These are phyloP conservation scores for Nemania sp. DNA, from an alignment of 2,329 filamentous ascomycete genomes.

Conservation along the genomic window DNA sequence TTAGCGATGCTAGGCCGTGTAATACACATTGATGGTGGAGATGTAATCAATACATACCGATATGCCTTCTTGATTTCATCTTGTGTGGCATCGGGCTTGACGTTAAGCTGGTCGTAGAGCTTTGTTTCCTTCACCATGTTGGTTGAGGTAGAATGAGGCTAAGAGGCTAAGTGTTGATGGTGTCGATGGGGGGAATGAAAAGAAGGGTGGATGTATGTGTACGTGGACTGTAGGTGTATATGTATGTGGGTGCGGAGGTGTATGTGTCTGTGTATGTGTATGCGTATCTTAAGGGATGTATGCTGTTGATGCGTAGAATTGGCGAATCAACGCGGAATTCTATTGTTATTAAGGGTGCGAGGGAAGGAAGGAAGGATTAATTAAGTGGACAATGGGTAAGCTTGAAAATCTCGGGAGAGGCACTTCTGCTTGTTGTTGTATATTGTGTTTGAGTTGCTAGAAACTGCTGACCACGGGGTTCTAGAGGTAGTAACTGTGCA, in stretches of 20 bases:
- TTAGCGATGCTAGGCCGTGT: conserved; percentile 50
- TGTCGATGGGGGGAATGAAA: background rate
- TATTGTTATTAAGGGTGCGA: conserved; percentile 4
- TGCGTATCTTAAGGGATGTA: too few relatives aligned
- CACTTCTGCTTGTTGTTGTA: conserved; percentile 5
- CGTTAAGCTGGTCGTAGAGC: conserved; percentile 86
- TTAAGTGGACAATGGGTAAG: conserved; percentile 9
- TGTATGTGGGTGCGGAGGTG: background rate
- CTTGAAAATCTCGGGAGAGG: background rate
- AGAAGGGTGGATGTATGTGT: background rate
- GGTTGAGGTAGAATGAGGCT: conserved; percentile 49
- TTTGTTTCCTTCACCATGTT: conserved; percentile 94
- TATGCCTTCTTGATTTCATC: conserved; percentile 99
- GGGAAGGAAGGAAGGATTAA: conserved; percentile 9
- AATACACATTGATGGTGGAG: background rate
- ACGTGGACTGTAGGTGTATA: background rate
- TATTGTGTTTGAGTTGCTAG: background rate
- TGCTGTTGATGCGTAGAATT: conserved; percentile 17
- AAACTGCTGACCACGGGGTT: background rate
- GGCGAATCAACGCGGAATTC: conserved; percentile 24
- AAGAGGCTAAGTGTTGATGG: background rate
- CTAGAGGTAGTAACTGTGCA: conserved; percentile 10
- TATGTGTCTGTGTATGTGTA: background rate
- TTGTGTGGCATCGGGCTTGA: conserved; percentile 84
- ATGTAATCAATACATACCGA: conserved; percentile 66